Evolutionary conservation across 225 moss, liverwort and hornwort species (phyloP).

Genomic region (Neckera pumila): DNA sequence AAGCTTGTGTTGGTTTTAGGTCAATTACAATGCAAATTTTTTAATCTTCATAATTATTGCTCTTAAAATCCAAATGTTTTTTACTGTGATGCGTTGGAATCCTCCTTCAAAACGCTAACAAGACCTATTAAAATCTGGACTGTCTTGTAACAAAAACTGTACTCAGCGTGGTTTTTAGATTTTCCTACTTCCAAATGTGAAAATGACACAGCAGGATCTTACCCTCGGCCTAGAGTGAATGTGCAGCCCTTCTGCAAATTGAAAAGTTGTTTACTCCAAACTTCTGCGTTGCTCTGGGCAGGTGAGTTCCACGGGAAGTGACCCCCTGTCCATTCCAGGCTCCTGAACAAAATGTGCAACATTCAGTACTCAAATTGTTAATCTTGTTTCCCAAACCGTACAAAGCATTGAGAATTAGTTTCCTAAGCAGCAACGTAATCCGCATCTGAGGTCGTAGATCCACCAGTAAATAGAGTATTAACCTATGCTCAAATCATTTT

Average conservation of each 20-base stretch:
- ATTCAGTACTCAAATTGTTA: background rate
- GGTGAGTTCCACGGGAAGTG: conserved; percentile 7
- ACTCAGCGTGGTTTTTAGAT: background rate
- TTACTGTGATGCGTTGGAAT: background rate
- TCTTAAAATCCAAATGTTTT: background rate
- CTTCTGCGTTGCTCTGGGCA: background rate
- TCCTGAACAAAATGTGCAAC: conserved; percentile 7
- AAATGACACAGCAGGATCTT: background rate
- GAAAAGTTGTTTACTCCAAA: conserved; percentile 33
- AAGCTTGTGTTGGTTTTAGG: background rate
- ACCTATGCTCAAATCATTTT: background rate
- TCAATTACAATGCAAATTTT: background rate
- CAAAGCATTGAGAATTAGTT: background rate
- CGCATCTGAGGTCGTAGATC: background rate
- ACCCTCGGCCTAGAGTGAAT: conserved; percentile 36
- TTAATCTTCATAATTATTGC: background rate
- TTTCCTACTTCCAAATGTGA: background rate
- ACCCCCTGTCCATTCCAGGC: conserved; percentile 41
- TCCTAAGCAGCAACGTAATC: no score
- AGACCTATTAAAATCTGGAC: background rate
- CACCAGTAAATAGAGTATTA: background rate
- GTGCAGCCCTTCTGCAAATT: background rate
- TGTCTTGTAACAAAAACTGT: background rate
- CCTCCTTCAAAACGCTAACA: background rate
- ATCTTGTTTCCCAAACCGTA: background rate